Conservation (phyloP, 1,284 basidiomycete species). For the Boletellus deceptivus region DNA sequence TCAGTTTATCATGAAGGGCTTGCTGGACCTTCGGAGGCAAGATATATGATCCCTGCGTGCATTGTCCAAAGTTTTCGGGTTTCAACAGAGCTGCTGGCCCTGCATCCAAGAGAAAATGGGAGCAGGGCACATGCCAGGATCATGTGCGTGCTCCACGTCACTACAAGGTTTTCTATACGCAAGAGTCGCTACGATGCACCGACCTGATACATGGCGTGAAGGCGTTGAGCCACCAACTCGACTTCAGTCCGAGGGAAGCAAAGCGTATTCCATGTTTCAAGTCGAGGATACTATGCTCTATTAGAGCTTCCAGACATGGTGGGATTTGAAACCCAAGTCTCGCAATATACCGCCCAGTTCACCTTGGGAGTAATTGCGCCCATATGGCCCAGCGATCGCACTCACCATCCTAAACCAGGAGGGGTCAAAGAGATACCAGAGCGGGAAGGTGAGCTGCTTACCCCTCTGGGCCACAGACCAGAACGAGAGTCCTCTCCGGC, state of each 20-base stretch:
- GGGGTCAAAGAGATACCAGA: constrained; percentile 2
- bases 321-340: constrained; percentile 57
- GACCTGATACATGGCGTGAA: too few species aligned
- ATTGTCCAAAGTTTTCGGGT: neutral
- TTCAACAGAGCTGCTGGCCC: too few species aligned
- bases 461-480: constrained; percentile 80
- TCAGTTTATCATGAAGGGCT: constrained; percentile 75
- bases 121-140: too few species aligned
- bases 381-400: constrained; percentile 73
- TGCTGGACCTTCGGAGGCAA: constrained; percentile 65
- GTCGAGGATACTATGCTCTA: neutral
- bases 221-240: too few species aligned
- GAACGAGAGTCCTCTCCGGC: constrained; percentile 50
- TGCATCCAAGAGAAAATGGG: too few species aligned
- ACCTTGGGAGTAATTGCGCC: constrained; percentile 74
- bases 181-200: too few species aligned
- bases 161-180: too few species aligned
- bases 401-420: constrained; percentile 59
- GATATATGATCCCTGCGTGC: constrained; percentile 21
- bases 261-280: too few species aligned
- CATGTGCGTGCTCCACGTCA: too few species aligned
- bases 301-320: constrained; percentile 72
- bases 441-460: constrained; percentile 39
- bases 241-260: too few species aligned
- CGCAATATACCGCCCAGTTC: constrained; percentile 64